Evolutionary conservation across 2,329 filamentous ascomycete genomes (phyloP).

Genomic region (Camptophora hylomeconis): DNA sequence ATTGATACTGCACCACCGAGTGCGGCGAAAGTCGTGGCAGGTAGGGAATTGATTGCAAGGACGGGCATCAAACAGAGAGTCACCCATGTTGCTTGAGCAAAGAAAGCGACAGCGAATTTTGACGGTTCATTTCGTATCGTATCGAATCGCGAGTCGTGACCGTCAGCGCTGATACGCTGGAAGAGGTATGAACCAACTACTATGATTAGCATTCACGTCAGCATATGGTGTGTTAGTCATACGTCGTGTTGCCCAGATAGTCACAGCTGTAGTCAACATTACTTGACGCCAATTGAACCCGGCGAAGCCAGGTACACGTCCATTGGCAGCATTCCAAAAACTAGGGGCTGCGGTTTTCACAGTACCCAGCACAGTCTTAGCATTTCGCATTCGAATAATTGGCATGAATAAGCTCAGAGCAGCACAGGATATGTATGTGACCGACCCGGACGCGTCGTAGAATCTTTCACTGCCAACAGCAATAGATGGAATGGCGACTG

Average conservation of each 20-base stretch:
- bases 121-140: constrained; percentile 37
- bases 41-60: constrained; percentile 49
- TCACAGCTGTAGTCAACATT: constrained; percentile 40
- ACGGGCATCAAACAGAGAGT: constrained; percentile 54
- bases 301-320: constrained; percentile 27
- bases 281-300: constrained; percentile 51
- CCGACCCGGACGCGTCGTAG: constrained; percentile 54
- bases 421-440: constrained; percentile 54
- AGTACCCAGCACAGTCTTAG: constrained; percentile 28
- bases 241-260: constrained; percentile 51
- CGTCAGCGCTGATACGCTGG: constrained; percentile 44
- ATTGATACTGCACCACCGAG: constrained; percentile 33
- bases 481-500: constrained; percentile 50
- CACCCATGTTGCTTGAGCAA: constrained; percentile 55
- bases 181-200: constrained; percentile 54
- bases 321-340: constrained; percentile 32
- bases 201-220: constrained; percentile 1
- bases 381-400: constrained; percentile 40
- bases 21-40: constrained; percentile 37
- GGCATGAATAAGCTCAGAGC: constrained; percentile 50
- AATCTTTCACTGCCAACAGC: constrained; percentile 48
- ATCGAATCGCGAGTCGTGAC: constrained; percentile 48
- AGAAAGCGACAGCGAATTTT: constrained; percentile 42
- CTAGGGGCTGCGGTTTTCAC: constrained; percentile 33
- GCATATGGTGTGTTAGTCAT: constrained; percentile 17